Conservation (phyloP, 805 yeast genomes). For the Brettanomyces naardenensis region DNA sequence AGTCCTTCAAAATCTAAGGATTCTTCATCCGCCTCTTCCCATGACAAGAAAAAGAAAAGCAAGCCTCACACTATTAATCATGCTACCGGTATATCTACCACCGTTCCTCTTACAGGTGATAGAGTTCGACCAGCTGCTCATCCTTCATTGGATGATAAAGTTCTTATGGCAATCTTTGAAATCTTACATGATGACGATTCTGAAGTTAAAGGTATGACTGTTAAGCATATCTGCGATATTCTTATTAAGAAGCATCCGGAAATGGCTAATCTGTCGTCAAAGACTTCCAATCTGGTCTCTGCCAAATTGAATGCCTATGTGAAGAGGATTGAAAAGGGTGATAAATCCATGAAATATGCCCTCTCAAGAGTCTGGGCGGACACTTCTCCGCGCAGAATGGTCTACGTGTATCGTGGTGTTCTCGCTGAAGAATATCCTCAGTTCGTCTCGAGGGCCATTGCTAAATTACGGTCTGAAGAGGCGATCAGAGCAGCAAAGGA, state of each 20-base stretch:
- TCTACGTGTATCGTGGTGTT: constrained; percentile 74
- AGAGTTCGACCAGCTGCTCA: constrained; percentile 66
- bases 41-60: constrained; percentile 17
- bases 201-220: constrained; percentile 78
- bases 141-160: constrained; percentile 62
- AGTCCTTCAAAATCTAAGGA: constrained; percentile 3
- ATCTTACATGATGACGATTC: constrained; percentile 64
- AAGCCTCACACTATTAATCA: constrained; percentile 38
- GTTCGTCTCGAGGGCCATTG: constrained; percentile 61
- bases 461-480: constrained; percentile 33
- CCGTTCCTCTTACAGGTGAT: constrained; percentile 74
- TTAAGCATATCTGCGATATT: constrained; percentile 76
- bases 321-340: constrained; percentile 75
- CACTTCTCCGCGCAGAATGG: constrained; percentile 85
- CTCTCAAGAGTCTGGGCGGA: constrained; percentile 87
- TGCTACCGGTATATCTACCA: constrained; percentile 69
- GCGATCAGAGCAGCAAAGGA: constrained; percentile 10
- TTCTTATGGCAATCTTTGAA: constrained; percentile 64
- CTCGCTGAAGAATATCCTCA: constrained; percentile 67
- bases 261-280: constrained; percentile 73
- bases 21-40: constrained; percentile 12
- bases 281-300: constrained; percentile 71
- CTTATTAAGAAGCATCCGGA: constrained; percentile 71
- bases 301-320: constrained; percentile 83
- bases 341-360: constrained; percentile 61